Evolutionary conservation across 352 stramenopile genomes (phyloP).

Genomic region (Phytophthora sp.): DNA sequence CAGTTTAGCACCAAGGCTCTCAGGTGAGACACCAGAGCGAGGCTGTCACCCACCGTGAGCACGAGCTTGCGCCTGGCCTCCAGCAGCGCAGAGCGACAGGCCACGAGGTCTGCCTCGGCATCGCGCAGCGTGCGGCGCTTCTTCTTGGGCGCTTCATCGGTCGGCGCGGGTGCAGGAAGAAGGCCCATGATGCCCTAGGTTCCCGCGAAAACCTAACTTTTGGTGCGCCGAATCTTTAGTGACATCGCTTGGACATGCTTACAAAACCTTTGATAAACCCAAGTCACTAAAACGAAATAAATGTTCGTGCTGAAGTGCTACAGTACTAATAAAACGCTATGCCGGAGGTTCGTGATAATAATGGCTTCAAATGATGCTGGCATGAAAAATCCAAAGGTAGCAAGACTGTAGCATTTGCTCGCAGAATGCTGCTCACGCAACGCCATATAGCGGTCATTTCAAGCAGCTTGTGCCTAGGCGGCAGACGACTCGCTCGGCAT

Average conservation of each 20-base stretch:
- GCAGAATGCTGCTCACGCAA: too few relatives aligned
- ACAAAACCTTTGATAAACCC: constrained; percentile 8
- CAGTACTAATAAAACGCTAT: too few relatives aligned
- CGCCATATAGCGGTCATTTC: not conserved
- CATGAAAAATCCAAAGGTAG: too few relatives aligned
- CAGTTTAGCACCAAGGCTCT: not conserved
- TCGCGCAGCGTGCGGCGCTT: constrained; percentile 78
- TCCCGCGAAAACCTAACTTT: constrained; percentile 23
- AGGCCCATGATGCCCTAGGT: constrained; percentile 10
- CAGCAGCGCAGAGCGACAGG: constrained; percentile 51
- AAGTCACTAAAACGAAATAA: not conserved
- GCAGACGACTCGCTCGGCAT: not conserved
- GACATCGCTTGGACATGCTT: constrained; percentile 7
- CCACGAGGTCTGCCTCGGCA: constrained; percentile 63
- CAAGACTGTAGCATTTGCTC: not conserved
- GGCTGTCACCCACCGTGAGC: constrained; percentile 47
- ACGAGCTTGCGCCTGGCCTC: constrained; percentile 74
- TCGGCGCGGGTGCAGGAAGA: constrained; percentile 14
- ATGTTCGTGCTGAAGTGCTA: too few relatives aligned
- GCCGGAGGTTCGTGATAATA: too few relatives aligned
- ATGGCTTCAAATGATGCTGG: too few relatives aligned
- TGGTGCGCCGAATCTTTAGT: not conserved
- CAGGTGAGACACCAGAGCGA: not conserved
- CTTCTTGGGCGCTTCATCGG: constrained; percentile 49
- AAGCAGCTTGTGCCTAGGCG: not conserved